phyloP scores from a whole-genome alignment of 1,284 basidiomycete species.

The Ustilago esculenta region DNA sequence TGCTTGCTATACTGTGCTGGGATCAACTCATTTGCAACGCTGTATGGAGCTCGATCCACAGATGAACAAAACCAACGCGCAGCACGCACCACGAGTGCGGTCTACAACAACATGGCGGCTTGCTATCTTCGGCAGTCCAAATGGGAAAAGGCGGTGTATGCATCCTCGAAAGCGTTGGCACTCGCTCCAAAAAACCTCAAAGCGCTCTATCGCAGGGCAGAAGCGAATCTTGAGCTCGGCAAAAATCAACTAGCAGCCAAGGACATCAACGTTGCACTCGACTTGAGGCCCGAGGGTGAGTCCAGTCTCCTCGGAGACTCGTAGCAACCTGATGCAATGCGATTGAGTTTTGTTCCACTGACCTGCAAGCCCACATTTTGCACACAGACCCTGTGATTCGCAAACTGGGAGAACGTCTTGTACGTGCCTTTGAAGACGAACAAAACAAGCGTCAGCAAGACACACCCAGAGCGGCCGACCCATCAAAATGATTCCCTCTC shows the following conservation, averaged over 20 bases:
- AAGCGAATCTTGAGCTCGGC: conserved; percentile 41
- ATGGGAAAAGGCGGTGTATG: conserved; percentile 44
- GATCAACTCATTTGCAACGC: conserved; percentile 46
- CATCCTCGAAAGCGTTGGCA: conserved; percentile 34
- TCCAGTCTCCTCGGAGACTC: too few relatives aligned
- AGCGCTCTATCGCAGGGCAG: conserved; percentile 44
- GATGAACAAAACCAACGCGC: conserved; percentile 37
- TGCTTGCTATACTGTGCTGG: conserved; percentile 45
- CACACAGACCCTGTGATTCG: conserved; percentile 32
- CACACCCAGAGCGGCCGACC: background rate
- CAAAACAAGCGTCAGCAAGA: conserved; percentile 6
- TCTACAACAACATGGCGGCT: conserved; percentile 49
- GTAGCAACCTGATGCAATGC: too few relatives aligned
- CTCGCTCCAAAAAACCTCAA: conserved; percentile 41
- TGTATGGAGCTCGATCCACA: conserved; percentile 39
- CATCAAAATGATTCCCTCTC: background rate
- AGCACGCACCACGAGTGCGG: conserved; percentile 29
- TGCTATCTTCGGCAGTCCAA: conserved; percentile 40
- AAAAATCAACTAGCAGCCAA: conserved; percentile 30
- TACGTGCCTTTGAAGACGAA: conserved; percentile 29
- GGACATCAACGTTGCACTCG: conserved; percentile 42
- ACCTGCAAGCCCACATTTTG: too few relatives aligned
- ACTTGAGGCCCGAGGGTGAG: conserved; percentile 37
- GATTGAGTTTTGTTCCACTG: too few relatives aligned
- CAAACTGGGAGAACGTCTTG: conserved; percentile 33